Evolutionary conservation across 2,329 filamentous ascomycete species (phyloP).

Genomic region (Cordyceps sp.): DNA sequence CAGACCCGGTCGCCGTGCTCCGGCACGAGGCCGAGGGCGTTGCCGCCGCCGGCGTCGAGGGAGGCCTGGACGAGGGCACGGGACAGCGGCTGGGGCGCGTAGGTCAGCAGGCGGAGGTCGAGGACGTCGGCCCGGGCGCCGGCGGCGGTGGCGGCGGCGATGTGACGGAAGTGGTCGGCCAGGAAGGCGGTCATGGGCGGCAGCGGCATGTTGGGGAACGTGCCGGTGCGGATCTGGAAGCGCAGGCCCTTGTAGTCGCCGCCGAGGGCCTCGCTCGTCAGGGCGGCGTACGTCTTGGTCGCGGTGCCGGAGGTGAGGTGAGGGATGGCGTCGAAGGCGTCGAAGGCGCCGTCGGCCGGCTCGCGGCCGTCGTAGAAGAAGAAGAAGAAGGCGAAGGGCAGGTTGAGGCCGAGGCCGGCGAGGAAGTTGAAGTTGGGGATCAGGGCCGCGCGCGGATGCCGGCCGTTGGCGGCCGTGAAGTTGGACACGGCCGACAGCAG

Average conservation of each 20-base stretch:
- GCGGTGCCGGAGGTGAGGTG: constrained; percentile 26
- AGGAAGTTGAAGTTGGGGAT: constrained; percentile 34
- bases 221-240: constrained; percentile 6
- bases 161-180: constrained; percentile 4
- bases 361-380: constrained; percentile 43
- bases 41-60: constrained; percentile 4
- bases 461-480: constrained; percentile 40
- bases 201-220: constrained; percentile 9
- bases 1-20: constrained; percentile 11
- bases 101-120: too few relatives aligned
- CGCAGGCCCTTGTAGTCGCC: constrained; percentile 5
- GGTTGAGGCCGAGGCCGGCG: constrained; percentile 10
- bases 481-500: constrained; percentile 32
- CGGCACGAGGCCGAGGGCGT: constrained; percentile 10
- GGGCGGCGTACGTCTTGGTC: constrained; percentile 27
- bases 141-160: constrained; percentile 1
- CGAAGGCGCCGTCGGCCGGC: constrained; percentile 33
- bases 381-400: constrained; percentile 37
- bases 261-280: constrained; percentile 9
- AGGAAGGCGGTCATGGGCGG: constrained; percentile 7
- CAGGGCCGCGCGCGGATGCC: constrained; percentile 41
- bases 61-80: constrained; percentile 5
- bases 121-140: too few relatives aligned
- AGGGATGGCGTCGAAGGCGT: constrained; percentile 33
- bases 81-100: constrained; percentile 8